Evolutionary conservation across 176 grass and related monocot species (phyloP).

Genomic region (Chrysopogon serrulatus): DNA sequence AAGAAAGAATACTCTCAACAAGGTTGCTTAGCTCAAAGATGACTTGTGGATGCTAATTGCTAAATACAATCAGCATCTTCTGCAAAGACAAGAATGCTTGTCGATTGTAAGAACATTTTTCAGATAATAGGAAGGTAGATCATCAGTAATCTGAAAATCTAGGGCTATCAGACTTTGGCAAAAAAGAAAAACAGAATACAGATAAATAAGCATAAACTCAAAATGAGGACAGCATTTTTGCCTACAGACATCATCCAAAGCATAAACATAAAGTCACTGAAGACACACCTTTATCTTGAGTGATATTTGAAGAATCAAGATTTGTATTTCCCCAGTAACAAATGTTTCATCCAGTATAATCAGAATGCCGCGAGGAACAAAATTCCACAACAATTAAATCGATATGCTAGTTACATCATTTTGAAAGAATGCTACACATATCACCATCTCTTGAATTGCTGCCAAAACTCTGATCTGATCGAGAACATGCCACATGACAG

Average conservation of each 20-base stretch:
- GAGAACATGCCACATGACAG: conserved; percentile 7
- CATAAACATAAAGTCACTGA: background rate
- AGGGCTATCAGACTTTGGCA: background rate
- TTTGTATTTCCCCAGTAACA: background rate
- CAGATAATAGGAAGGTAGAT: background rate
- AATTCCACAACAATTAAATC: conserved; percentile 27
- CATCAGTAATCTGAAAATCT: background rate
- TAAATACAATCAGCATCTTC: background rate
- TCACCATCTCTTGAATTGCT: background rate
- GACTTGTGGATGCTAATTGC: background rate
- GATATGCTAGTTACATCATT: conserved; percentile 49
- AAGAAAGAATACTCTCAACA: conserved; percentile 12
- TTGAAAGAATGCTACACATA: conserved; percentile 42
- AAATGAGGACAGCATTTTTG: background rate
- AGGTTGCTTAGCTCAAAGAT: background rate
- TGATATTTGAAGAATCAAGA: background rate
- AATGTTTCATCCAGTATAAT: conserved; percentile 25
- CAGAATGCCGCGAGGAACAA: conserved; percentile 13
- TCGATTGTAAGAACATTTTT: background rate
- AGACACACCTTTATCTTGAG: background rate
- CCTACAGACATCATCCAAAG: background rate
- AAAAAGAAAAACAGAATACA: background rate
- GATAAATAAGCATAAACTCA: conserved; percentile 8
- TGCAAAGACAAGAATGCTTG: background rate
- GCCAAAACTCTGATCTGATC: background rate